Base-by-base conservation (phyloP, 495 filamentous ascomycete species). In the Aspergillus avenaceus region DNA sequence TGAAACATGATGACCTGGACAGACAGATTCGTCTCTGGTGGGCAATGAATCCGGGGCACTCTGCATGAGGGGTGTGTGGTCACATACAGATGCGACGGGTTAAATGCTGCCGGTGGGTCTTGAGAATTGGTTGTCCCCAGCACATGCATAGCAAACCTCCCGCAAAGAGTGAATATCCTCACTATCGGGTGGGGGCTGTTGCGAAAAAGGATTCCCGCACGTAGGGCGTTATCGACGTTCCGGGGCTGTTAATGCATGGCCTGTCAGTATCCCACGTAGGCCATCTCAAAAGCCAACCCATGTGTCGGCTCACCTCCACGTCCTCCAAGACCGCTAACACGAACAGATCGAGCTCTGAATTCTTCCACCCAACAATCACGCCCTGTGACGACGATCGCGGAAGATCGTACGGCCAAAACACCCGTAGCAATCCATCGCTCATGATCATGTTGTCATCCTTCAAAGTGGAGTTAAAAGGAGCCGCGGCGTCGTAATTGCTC, bases 381-480 rank as follows among this genome's bases (percentile, higher is more conserved):
- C 95, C 95, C 27, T 86, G 79, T 18, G 76, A 72, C 45, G 83
- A 83, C 19, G 79, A 85, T 62, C 84, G 81, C 21, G 84, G 76
- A 29, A 88, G 82, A 73, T 97, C 91, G 52, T 86, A 85, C 53
- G 93, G 93, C 93, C 93, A 99, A 71, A 99, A 97, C 74, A 99
- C 82, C 68, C 93, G 87, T 82, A 97, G 86, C 76, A 97, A 75
- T 58, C 88, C 88, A 90, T 96, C 87, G 53, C 75, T 71, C 71
- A 75, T 77, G 66, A 82, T 74, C 82, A 88, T 95, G 75, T 80
- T 90, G 85, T 82, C 86, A 90, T 91, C 84, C 81, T 84, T 76
- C 75, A 72, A n/a, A 62, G 57, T 47, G 53, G 54, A 53, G 34
- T 76, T 82, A 98, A 75, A 97, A 97, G 51, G 93, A 97, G 53